Evolutionary conservation across 805 yeast genomes (phyloP).

Genomic region (Candida stauntonica): DNA sequence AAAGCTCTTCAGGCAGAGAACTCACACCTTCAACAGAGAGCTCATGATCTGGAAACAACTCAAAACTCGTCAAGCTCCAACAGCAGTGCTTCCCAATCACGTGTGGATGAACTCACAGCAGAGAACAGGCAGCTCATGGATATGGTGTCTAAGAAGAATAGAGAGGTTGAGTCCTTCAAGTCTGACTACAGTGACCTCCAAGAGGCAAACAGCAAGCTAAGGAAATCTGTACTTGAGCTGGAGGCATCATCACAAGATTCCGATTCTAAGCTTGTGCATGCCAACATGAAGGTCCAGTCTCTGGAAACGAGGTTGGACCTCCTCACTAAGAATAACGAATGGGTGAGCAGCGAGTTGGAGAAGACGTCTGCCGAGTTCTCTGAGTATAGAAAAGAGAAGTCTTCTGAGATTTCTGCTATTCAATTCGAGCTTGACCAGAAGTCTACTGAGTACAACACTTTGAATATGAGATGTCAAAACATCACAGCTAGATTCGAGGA

Average conservation of each 20-base stretch:
- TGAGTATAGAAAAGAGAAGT: slow-evolving; percentile 25
- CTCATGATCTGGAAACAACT: slow-evolving; percentile 15
- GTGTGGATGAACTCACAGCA: slow-evolving; percentile 11
- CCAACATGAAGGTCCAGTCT: slow-evolving; percentile 33
- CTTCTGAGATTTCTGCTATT: slow-evolving; percentile 24
- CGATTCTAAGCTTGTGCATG: slow-evolving; percentile 27
- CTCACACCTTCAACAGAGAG: slow-evolving; percentile 17
- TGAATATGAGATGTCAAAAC: slow-evolving; percentile 26
- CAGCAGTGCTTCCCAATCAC: slow-evolving; percentile 10
- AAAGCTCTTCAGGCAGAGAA: slow-evolving; percentile 21
- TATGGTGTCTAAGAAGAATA: slow-evolving; percentile 34
- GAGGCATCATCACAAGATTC: slow-evolving; percentile 33
- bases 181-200: slow-evolving; percentile 37
- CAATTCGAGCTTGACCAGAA: slow-evolving; percentile 29
- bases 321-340: slow-evolving; percentile 36
- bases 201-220: slow-evolving; percentile 32
- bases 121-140: slow-evolving; percentile 33
- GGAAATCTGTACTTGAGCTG: slow-evolving; percentile 37
- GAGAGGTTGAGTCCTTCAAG: slow-evolving; percentile 31
- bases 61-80: slow-evolving; percentile 7
- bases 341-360: slow-evolving; percentile 38
- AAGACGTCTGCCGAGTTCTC: slow-evolving; percentile 30
- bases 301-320: slow-evolving; percentile 39
- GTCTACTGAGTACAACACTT: slow-evolving; percentile 29
- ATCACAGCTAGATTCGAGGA: slow-evolving; percentile 34